Evolutionary conservation across 108 stramenopile species (phyloP), one percentile per base, ranked within the genome.

Genomic region (Cyclotella sp.): DNA sequence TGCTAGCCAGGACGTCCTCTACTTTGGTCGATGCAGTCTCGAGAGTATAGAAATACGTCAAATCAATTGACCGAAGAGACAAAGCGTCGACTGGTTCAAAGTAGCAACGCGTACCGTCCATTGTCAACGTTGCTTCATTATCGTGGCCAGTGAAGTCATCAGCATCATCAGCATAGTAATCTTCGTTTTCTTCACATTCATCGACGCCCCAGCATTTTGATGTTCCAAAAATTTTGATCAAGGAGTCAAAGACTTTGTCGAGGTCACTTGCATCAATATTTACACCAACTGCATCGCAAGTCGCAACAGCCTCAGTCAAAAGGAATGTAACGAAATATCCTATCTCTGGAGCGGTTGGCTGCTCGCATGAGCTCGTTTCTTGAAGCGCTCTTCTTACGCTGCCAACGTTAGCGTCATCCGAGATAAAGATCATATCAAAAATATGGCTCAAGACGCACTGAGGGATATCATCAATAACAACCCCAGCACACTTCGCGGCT

Each of bases 401-500:
- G 26, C 26, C 41, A 24, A 55, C 65, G 58, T 30, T 13, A 44
- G 27, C 26, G 44, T 67, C 65, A 3, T 57, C 57, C 6, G 40
- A 47, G 0, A 26, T 41, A 44, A 52, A 67, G 34, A 69, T 41
- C 16, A 63, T 26, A 24, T 63, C 76, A 19, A 70, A 53, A 22
- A 77, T 54, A 30, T 77, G 21, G 44, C 30, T 58, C 12, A 68
- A 51, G 26, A 81, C 68, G 45, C 79, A 81, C 8, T 81, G 66
- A 24, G 58, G 70, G 6, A 81, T 45, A 43, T 22, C 68, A 18
- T 68, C 49, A 27, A 74, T 16, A 40, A 62, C 49, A 16, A 81
- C 73, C 29, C 72, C 73, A 46, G 73, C 79, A 57, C 79, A 81
- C 28, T 57, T 55, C 26, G 79, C 72, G 22, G 68, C 79, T 34